Base-by-base conservation (phyloP, 768 basidiomycete species). In the Russula ochroleuca region DNA sequence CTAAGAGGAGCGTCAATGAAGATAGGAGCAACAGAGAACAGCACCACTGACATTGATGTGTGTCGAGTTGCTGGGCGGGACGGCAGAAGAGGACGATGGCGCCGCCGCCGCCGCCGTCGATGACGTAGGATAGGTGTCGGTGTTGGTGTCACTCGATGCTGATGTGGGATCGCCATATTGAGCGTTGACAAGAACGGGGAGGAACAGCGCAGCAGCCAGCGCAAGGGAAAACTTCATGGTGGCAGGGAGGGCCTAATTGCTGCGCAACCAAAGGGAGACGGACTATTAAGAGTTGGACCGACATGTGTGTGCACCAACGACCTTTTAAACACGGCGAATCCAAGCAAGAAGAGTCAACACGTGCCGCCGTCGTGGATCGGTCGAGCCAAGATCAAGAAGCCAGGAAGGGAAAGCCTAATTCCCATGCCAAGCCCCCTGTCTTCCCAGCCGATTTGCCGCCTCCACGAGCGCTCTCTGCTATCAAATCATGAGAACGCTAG, bases 161-260 rank as follows among this genome's bases (percentile, higher is more conserved):
- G 35, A 8, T 35, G 21, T 2, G 52, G 55, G 10, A 66, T 75
- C 75, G 14, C 72, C 75, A 65, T 75, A 77, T 67, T 81, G 81
- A 10, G 80, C 80, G 54, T 69, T 72, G 43, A 69, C 78, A 23
- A 78, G 66, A 59, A 70, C 70, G 23, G 71, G 54, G 52, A 69
- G 75, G 56, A 78, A 69, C 48, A 74, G 43, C 23, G 40, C 57
- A 59, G 71, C 64, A 61, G 73, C 61, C 57, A 71, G 47, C 15
- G 73, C 55, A 47, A 69, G 53, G 59, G 70, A 64, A 68, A 77
- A 75, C 71, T 77, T 74, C 72, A 74, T 76, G 59, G 53, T 59
- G 25, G 38, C 17, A 38, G 35, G 33, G n/a, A 35, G 31, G 9
- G n/a, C n/a, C n/a, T n/a, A n/a, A 31, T 19, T 55, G 10, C 38